These are phyloP conservation scores for Kazachstania sp. DNA, from an alignment of 1,139 yeast species.

Conservation along the genomic window DNA sequence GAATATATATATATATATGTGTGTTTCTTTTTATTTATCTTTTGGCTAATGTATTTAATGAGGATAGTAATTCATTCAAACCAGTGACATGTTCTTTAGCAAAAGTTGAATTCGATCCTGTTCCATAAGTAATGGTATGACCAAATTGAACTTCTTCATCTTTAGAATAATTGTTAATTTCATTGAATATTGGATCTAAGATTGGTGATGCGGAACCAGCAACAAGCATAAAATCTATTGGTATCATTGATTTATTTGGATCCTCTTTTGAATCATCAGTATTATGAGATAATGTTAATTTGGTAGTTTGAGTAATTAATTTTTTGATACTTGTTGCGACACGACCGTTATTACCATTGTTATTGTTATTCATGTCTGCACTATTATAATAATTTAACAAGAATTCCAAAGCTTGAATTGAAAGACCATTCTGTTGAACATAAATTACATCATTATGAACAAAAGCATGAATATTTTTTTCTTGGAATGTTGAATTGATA, in stretches of 20 bases:
- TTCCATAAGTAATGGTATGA: conserved; percentile 58
- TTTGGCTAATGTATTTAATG: conserved; percentile 29
- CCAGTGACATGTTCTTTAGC: conserved; percentile 72
- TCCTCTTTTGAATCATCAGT: not conserved
- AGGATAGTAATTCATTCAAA: conserved; percentile 60
- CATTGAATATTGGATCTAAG: conserved; percentile 62
- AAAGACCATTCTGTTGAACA: conserved; percentile 49
- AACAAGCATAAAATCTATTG: conserved; percentile 36
- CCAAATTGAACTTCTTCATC: conserved; percentile 35
- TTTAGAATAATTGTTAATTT: conserved; percentile 40
- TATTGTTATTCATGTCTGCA: conserved; percentile 3
- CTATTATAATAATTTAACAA: conserved; percentile 29
- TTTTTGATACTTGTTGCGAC: not conserved
- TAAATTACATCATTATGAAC: conserved; percentile 58
- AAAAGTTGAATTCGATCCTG: conserved; percentile 41
- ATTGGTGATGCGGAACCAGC: conserved; percentile 65
- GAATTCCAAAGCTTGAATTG: conserved; percentile 46
- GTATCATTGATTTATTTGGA: conserved; percentile 13
- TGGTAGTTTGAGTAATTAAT: not conserved
- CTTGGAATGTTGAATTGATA: conserved; percentile 64
- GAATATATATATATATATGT: not conserved
- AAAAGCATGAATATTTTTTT: conserved; percentile 67
- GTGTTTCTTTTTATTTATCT: too few relatives aligned
- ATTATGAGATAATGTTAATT: not conserved
- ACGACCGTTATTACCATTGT: conserved; percentile 1